These are phyloP conservation scores for Pichia sp. DNA, from an alignment of 1,139 yeast species.

Conservation along the genomic window DNA sequence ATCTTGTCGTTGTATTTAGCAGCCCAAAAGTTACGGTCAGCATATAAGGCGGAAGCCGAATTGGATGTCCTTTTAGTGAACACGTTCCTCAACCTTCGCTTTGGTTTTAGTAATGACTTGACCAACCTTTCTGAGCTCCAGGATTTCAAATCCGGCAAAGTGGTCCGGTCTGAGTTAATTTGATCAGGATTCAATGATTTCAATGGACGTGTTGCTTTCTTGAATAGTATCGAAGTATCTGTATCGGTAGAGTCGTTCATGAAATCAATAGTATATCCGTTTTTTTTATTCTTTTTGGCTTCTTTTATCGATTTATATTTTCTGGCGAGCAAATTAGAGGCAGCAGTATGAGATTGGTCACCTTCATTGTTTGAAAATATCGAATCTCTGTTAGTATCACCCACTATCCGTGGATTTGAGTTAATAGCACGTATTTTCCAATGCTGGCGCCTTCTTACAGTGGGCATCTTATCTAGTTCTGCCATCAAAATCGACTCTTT, in stretches of 20 bases:
- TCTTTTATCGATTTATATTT: neutral
- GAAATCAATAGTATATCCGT: constrained; percentile 31
- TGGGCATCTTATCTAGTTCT: neutral
- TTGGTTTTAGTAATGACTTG: constrained; percentile 66
- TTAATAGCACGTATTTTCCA: neutral
- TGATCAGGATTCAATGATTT: constrained; percentile 38
- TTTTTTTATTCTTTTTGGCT: neutral
- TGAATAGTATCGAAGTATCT: constrained; percentile 43
- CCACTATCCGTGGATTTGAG: neutral
- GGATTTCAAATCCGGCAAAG: constrained; percentile 71
- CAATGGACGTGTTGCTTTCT: constrained; percentile 39
- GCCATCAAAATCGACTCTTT: neutral
- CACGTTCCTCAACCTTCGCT: constrained; percentile 14
- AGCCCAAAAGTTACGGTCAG: constrained; percentile 74
- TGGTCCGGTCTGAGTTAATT: constrained; percentile 36
- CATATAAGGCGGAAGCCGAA: neutral
- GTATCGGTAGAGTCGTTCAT: constrained; percentile 46
- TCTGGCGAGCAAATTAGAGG: neutral
- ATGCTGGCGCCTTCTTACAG: neutral
- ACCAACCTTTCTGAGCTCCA: constrained; percentile 69
- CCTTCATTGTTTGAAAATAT: neutral
- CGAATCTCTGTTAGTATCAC: neutral
- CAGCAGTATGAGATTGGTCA: neutral
- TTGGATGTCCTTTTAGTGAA: constrained; percentile 15
- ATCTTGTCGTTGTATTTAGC: constrained; percentile 50